These are phyloP conservation scores for Chytridiales sp. DNA, from an alignment of 371 early-diverging fungal species.

Conservation along the genomic window DNA sequence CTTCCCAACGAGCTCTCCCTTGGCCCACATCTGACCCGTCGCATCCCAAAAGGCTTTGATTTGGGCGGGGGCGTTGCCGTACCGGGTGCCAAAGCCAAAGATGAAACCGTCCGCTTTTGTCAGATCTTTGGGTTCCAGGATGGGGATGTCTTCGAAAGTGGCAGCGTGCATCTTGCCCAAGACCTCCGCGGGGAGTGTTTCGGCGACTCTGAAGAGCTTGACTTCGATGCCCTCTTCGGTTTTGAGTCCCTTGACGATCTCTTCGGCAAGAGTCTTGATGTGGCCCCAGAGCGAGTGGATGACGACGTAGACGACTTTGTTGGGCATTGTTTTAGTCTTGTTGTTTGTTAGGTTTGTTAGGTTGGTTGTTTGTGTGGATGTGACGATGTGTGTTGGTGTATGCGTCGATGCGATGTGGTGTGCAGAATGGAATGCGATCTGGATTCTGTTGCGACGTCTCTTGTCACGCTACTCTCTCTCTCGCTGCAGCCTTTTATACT, in stretches of 20 bases:
- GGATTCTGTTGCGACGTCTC: too few species aligned
- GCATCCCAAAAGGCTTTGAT: slow-evolving; percentile 74
- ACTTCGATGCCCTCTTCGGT: slow-evolving; percentile 64
- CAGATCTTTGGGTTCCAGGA: slow-evolving; percentile 54
- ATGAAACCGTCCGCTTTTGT: slow-evolving; percentile 73
- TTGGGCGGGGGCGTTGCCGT: slow-evolving; percentile 74
- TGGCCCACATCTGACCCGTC: slow-evolving; percentile 72
- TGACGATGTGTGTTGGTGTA: too few species aligned
- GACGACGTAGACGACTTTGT: slow-evolving; percentile 25
- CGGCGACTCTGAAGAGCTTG: slow-evolving; percentile 58
- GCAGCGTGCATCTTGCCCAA: slow-evolving; percentile 71
- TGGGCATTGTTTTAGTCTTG: neutral
- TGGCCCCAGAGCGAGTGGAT: slow-evolving; percentile 65
- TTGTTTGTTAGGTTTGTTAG: neutral
- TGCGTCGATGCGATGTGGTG: too few species aligned
- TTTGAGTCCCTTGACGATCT: slow-evolving; percentile 57
- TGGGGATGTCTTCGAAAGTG: slow-evolving; percentile 61
- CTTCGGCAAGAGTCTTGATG: slow-evolving; percentile 66
- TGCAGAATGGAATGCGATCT: too few species aligned
- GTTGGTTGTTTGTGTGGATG: too few species aligned
- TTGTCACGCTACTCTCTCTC: too few species aligned
- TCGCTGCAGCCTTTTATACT: too few species aligned
- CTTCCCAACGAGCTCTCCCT: slow-evolving; percentile 67
- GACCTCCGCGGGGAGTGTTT: slow-evolving; percentile 52
- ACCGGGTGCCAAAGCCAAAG: slow-evolving; percentile 76